A percentile compares a stretch with the other conserved stretches of the same genome.
Conservation (phyloP, 2,329 filamentous ascomycete genomes). For the Onygenales sp. region DNA sequence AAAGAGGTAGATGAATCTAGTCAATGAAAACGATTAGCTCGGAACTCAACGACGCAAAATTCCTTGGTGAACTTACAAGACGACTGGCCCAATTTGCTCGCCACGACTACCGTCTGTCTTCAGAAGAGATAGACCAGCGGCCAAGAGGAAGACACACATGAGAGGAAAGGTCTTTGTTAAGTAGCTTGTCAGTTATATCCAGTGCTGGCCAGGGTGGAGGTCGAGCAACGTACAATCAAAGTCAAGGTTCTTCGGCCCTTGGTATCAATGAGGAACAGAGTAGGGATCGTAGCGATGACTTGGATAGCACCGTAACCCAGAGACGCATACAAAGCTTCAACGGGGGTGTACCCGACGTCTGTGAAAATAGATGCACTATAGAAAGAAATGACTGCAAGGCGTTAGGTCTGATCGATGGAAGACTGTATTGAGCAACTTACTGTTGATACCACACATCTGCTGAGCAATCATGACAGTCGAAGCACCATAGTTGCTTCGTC, state of each 20-base stretch:
- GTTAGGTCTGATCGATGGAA: neutral
- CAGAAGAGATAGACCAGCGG: constrained; percentile 26
- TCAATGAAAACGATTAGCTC: neutral
- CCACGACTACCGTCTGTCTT: constrained; percentile 13
- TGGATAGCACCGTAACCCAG: constrained; percentile 28
- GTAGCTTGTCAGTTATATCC: neutral
- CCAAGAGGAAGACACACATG: constrained; percentile 27
- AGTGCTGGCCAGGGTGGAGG: neutral
- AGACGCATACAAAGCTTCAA: constrained; percentile 25
- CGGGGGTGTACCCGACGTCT: constrained; percentile 20
- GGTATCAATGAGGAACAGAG: constrained; percentile 29
- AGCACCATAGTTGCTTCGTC: constrained; percentile 31
- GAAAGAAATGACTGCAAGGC: constrained; percentile 9
- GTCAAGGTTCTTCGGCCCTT: constrained; percentile 24
- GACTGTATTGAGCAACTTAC: constrained; percentile 4
- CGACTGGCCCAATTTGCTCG: constrained; percentile 24
- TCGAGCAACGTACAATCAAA: constrained; percentile 13
- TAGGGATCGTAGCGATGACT: constrained; percentile 26
- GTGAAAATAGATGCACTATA: constrained; percentile 16
- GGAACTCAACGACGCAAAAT: neutral
- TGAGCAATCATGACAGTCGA: constrained; percentile 24
- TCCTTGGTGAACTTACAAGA: constrained; percentile 12
- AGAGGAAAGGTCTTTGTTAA: constrained; percentile 22
- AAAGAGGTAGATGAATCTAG: constrained; percentile 23
- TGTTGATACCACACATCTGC: constrained; percentile 24